A percentile compares a stretch with the other conserved stretches of the same genome.
These are phyloP conservation scores for Phylloporus scabripes DNA, from an alignment of 768 basidiomycete species.

Conservation along the genomic window DNA sequence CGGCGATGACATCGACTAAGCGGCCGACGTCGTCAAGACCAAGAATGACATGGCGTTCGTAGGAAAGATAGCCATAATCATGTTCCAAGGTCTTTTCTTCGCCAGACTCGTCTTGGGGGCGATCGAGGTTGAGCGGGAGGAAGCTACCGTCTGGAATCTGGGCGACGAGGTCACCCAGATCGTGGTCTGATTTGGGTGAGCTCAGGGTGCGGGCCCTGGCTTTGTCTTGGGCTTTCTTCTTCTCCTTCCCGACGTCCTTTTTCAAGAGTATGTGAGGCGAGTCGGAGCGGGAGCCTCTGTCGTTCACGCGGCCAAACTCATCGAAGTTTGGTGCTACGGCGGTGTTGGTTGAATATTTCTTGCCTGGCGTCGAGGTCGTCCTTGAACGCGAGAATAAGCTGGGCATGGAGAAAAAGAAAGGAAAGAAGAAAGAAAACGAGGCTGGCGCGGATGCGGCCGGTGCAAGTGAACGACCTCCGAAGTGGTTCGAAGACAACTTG, in stretches of 20 bases:
- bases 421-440: not conserved
- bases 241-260: conserved; percentile 45
- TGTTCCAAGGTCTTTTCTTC: conserved; percentile 37
- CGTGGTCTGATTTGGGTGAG: conserved; percentile 32
- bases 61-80: conserved; percentile 71
- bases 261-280: conserved; percentile 28
- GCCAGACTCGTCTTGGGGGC: conserved; percentile 36
- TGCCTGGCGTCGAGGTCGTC: conserved; percentile 52
- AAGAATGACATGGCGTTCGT: conserved; percentile 67
- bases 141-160: conserved; percentile 47
- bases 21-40: conserved; percentile 68
- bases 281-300: conserved; percentile 37
- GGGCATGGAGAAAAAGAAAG: conserved; percentile 47
- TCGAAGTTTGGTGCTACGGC: conserved; percentile 34
- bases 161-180: conserved; percentile 33
- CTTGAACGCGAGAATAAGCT: conserved; percentile 69
- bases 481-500: conserved; percentile 5
- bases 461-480: conserved; percentile 17
- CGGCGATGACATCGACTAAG: conserved; percentile 64
- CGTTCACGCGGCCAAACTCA: conserved; percentile 61
- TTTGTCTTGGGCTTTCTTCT: conserved; percentile 38
- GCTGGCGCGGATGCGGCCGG: conserved; percentile 6
- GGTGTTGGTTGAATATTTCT: conserved; percentile 28
- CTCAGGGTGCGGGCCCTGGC: conserved; percentile 39
- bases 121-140: conserved; percentile 47